Evolutionary conservation across 148 eudicot species (phyloP).

Genomic region (Salicornia ramosissima): DNA sequence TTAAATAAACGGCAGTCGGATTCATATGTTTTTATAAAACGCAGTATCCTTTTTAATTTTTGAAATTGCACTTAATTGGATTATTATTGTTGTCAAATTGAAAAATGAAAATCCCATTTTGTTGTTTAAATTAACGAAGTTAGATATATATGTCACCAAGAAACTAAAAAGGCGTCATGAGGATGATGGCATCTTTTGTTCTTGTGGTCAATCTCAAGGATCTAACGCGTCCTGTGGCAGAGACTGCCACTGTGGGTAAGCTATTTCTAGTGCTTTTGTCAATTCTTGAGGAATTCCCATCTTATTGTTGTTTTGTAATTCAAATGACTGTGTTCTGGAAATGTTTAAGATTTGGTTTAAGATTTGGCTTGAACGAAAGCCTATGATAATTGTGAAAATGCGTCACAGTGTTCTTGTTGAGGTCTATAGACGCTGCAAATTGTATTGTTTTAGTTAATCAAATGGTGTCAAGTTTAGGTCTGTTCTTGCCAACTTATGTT

Average conservation of each 20-base stretch:
- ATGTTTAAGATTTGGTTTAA: too few species aligned
- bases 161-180: conserved; percentile 72
- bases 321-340: too few species aligned
- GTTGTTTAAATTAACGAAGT: conserved; percentile 38
- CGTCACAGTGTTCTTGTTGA: too few species aligned
- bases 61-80: not conserved
- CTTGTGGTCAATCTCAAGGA: conserved; percentile 67
- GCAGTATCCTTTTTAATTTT: conserved; percentile 68
- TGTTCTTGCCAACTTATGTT: too few species aligned
- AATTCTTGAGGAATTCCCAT: too few species aligned
- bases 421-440: too few species aligned
- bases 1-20: conserved; percentile 54
- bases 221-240: conserved; percentile 65
- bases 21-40: conserved; percentile 57
- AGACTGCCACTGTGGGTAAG: conserved; percentile 98
- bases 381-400: too few species aligned
- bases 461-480: too few species aligned
- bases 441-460: too few species aligned
- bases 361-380: too few species aligned
- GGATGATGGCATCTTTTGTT: conserved; percentile 98
- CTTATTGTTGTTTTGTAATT: too few species aligned
- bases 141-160: conserved; percentile 86
- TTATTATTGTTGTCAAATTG: not conserved
- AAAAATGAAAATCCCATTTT: not conserved
- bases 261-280: not conserved